Evolutionary conservation across 2,329 filamentous ascomycete genomes (phyloP).

Genomic region (Lasiodiplodia citricola): DNA sequence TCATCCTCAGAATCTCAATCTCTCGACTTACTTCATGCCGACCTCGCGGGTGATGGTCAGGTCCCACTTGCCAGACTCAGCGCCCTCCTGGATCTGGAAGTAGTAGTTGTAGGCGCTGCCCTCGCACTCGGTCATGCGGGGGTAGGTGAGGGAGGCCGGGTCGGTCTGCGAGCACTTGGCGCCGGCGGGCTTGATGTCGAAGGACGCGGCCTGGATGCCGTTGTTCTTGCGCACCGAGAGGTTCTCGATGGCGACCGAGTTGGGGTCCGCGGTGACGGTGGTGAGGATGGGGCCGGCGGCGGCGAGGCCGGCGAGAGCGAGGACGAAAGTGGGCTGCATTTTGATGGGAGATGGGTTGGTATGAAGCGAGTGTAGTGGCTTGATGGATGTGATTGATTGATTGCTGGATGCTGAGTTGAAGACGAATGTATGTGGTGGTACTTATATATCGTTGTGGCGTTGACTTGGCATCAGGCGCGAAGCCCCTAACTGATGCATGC

Average conservation of each 20-base stretch:
- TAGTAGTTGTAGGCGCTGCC: conserved; percentile 5
- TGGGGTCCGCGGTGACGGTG: neutral
- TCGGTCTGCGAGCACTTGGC: conserved; percentile 8
- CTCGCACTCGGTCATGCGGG: conserved; percentile 9
- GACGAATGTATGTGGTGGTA: neutral
- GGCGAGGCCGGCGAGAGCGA: neutral
- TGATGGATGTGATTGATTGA: neutral
- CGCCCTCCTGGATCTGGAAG: conserved; percentile 10
- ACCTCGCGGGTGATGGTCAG: conserved; percentile 14
- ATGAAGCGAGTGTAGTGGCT: neutral
- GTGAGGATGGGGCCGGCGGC: neutral
- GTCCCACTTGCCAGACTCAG: neutral
- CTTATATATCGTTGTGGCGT: neutral
- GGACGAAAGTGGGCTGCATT: conserved; percentile 8
- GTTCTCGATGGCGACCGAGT: conserved; percentile 8
- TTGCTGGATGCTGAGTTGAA: neutral
- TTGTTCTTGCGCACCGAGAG: conserved; percentile 16
- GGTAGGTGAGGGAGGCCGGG: neutral
- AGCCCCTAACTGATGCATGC: neutral
- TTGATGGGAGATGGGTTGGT: neutral
- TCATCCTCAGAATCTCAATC: neutral
- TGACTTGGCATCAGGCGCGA: neutral
- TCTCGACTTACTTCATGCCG: conserved; percentile 9
- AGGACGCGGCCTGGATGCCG: conserved; percentile 9
- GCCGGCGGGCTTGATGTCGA: neutral